Evolutionary conservation across 225 moss, liverwort and hornwort genomes (phyloP).

Genomic region (Straminergon stramineum): DNA sequence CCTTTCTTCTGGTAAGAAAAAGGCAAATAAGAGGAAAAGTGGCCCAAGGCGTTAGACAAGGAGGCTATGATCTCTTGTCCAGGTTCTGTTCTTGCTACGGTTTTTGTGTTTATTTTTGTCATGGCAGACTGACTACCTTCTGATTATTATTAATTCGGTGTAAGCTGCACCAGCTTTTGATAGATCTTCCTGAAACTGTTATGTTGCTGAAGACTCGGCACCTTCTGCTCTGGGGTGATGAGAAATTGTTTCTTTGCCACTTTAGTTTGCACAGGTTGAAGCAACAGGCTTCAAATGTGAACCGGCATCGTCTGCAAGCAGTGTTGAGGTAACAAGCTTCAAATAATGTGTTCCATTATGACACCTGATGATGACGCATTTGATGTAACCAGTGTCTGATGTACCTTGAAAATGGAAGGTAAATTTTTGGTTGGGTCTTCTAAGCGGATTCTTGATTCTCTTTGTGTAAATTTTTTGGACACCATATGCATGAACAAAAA

Average conservation of each 20-base stretch:
- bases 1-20: background rate
- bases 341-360: too few species aligned
- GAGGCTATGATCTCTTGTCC: background rate
- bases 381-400: background rate
- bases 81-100: background rate
- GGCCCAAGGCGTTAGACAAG: background rate
- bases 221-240: background rate
- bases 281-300: background rate
- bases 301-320: background rate
- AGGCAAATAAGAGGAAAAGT: conserved; percentile 18
- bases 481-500: background rate
- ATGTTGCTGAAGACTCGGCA: background rate
- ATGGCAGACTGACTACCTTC: background rate
- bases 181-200: background rate
- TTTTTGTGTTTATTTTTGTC: background rate
- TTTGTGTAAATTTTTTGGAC: background rate
- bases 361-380: background rate
- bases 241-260: background rate
- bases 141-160: background rate
- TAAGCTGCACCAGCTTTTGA: background rate
- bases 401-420: background rate
- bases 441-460: background rate
- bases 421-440: background rate
- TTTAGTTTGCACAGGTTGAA: background rate
- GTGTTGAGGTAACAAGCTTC: background rate